Evolutionary conservation across 2,329 filamentous ascomycete species (phyloP), one percentile per base, ranked within the genome.

Genomic region (Colletotrichum horii): DNA sequence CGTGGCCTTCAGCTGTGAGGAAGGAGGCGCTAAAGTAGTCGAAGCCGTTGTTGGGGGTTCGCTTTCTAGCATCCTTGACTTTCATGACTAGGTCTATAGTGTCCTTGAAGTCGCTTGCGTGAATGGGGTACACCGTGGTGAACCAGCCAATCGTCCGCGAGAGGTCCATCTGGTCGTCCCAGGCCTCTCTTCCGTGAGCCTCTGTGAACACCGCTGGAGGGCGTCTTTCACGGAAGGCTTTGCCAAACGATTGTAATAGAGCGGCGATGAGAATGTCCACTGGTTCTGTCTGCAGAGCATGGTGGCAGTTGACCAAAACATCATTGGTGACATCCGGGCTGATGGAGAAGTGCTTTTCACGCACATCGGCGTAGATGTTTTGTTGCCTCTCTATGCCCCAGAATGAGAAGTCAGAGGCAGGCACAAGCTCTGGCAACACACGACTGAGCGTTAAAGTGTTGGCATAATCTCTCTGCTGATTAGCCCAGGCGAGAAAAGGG

Each of bases 91-190:
- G 8, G 4, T 80, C 75, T 3, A 81, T 14, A 4, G 79, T 36
- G 9, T 78, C 76, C 4, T 66, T 16, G 16, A 0, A 76, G 60
- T 1, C 4, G 1, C 4, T 76, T 1, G 77, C 74, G 36, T 79
- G 77, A 9, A 84, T 77, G 0, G 85, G 84, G 14, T 78, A 81
- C 12, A 86, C 79, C 0, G 82, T 83, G 0, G 84, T 85, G 75
- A 86, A 86, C 84, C 84, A 86, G 8, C 84, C 85, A 0, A 86
- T 81, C 0, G 83, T 83, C 8, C 81, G 71, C 0, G 83, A 82
- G 4, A 83, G 19, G 71, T 85, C 81, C 3, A 84, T 75, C 1
- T 75, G 71, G 9, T 66, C 8, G 55, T 80, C 78, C 80, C 80
- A 83, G 0, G 80, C 60, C 48, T 86, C 83, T 7, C 85, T 78